A percentile compares a stretch with the other conserved stretches of the same genome.
phyloP scores from a whole-genome alignment of 192 early-diverging fungal genomes.

The Coemansia reversa region DNA sequence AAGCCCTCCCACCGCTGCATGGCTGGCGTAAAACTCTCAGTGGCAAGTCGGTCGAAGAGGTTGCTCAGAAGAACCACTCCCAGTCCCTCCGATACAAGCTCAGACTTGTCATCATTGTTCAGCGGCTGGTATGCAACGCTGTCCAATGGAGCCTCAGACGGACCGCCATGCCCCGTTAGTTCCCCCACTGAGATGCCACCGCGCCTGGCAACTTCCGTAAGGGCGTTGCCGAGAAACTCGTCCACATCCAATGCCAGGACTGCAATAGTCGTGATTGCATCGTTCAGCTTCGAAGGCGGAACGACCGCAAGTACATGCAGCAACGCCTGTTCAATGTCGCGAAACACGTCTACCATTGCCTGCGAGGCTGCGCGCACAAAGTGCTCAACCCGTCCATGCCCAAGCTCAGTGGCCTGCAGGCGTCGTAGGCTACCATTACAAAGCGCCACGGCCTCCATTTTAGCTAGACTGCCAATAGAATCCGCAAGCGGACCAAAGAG shows the following conservation, averaged over 20 bases:
- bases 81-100: conserved; percentile 16
- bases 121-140: conserved; percentile 27
- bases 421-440: conserved; percentile 12
- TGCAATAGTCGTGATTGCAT: conserved; percentile 9
- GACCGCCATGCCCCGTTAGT: conserved; percentile 4
- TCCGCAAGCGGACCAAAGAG: conserved; percentile 35
- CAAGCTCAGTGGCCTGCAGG: conserved; percentile 10
- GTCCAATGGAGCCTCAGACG: neutral
- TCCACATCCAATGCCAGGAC: conserved; percentile 14
- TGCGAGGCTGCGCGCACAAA: conserved; percentile 23
- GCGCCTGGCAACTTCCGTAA: conserved; percentile 4
- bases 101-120: conserved; percentile 27
- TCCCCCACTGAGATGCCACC: conserved; percentile 8
- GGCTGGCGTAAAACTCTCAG: conserved; percentile 18
- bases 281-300: conserved; percentile 17
- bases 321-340: conserved; percentile 27
- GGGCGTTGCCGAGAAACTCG: neutral
- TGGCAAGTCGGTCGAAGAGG: conserved; percentile 15
- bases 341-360: conserved; percentile 25
- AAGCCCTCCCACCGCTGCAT: conserved; percentile 14
- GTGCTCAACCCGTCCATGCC: conserved; percentile 8
- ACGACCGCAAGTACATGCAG: conserved; percentile 18
- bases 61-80: conserved; percentile 20
- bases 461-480: conserved; percentile 13
- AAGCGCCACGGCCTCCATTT: conserved; percentile 14